phyloP scores from a whole-genome alignment of 164 flowering plant species.

The Chimonanthus salicifolius region DNA sequence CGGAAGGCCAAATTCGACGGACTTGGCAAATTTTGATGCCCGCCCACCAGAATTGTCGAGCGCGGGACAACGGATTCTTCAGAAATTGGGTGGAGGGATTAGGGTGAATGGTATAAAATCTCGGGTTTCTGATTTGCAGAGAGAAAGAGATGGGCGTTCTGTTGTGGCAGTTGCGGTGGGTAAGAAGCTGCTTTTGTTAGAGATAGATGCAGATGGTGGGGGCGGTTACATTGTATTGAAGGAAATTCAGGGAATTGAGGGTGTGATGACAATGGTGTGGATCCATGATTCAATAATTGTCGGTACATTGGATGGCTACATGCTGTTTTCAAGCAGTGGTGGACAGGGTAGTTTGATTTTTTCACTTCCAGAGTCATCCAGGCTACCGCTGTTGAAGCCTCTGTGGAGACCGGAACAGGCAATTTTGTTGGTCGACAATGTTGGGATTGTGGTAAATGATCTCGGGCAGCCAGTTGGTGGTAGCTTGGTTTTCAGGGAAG shows the following conservation, averaged over 20 bases:
- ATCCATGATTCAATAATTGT: slow-evolving; percentile 70
- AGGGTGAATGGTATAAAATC: slow-evolving; percentile 36
- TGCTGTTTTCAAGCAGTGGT: slow-evolving; percentile 48
- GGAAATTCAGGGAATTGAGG: slow-evolving; percentile 63
- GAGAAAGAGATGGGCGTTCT: slow-evolving; percentile 16
- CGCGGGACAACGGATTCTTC: slow-evolving; percentile 33
- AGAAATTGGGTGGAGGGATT: slow-evolving; percentile 46
- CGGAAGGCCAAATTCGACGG: slow-evolving; percentile 21
- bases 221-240: slow-evolving; percentile 42
- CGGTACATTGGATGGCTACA: slow-evolving; percentile 65
- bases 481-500: slow-evolving; percentile 63
- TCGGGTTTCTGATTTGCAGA: slow-evolving; percentile 23
- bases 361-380: slow-evolving; percentile 62
- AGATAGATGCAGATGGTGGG: slow-evolving; percentile 29
- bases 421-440: slow-evolving; percentile 84
- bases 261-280: slow-evolving; percentile 68
- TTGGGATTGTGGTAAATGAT: slow-evolving; percentile 62
- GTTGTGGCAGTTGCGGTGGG: slow-evolving; percentile 48
- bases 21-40: not conserved
- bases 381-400: slow-evolving; percentile 50
- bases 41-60: not conserved
- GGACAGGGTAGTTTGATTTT: slow-evolving; percentile 60
- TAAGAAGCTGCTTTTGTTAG: slow-evolving; percentile 55
- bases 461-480: slow-evolving; percentile 89
- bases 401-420: slow-evolving; percentile 50